A percentile compares a stretch with the other conserved stretches of the same genome.
Conservation (phyloP, 192 early-diverging fungal species). For the Chytriomyces sp. region DNA sequence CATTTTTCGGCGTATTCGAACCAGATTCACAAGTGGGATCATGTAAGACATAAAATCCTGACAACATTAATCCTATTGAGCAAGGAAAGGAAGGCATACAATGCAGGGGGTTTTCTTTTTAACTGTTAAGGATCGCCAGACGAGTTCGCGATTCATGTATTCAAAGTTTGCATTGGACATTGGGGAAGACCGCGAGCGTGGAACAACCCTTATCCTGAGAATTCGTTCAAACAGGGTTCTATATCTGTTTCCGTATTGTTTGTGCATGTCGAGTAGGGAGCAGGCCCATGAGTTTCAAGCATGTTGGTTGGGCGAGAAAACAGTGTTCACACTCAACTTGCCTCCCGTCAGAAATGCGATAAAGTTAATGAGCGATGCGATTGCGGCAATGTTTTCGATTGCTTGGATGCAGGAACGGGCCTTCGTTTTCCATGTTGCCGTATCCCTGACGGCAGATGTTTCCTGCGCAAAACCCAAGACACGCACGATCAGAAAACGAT, state of each 20-base stretch:
- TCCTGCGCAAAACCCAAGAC: background rate
- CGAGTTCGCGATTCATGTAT: conserved; percentile 30
- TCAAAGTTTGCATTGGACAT: conserved; percentile 24
- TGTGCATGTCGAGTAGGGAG: background rate
- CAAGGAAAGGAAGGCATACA: too few relatives aligned
- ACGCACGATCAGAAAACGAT: background rate
- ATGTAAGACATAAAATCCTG: conserved; percentile 26
- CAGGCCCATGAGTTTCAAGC: background rate
- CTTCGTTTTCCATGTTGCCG: background rate
- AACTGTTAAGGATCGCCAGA: conserved; percentile 25
- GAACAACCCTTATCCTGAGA: conserved; percentile 2
- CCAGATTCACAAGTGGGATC: conserved; percentile 22
- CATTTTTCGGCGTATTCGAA: conserved; percentile 11
- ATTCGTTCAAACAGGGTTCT: conserved; percentile 26
- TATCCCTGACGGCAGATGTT: background rate
- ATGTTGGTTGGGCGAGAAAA: background rate
- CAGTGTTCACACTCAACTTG: background rate
- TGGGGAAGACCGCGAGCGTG: background rate
- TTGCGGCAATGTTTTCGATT: background rate
- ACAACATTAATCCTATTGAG: conserved; percentile 17
- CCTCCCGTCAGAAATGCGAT: conserved; percentile 13
- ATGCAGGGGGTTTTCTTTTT: background rate
- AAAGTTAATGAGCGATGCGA: conserved; percentile 18
- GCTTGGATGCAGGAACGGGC: background rate
- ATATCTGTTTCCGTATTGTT: background rate